Conservation (phyloP, 306 rosid genomes). For the Astragalus glycyphyllos region DNA sequence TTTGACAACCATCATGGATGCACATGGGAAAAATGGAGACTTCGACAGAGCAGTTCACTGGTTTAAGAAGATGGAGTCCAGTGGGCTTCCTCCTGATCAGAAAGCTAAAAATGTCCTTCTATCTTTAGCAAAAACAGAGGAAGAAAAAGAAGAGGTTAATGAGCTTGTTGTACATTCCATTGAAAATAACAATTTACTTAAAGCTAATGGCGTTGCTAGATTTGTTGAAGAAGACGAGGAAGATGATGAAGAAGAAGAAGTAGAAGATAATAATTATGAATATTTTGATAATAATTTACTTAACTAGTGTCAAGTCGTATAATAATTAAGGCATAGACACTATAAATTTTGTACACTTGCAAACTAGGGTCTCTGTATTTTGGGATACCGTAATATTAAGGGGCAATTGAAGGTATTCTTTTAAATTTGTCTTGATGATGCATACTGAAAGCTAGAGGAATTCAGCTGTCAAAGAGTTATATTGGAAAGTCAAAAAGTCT, state of each 20-base stretch:
- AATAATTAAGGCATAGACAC: conserved; percentile 12
- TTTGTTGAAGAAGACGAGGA: conserved; percentile 38
- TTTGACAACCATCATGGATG: conserved; percentile 89
- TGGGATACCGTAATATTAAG: conserved; percentile 8
- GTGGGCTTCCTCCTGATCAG: conserved; percentile 73
- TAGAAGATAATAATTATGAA: conserved; percentile 44
- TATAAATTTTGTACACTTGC: conserved; percentile 46
- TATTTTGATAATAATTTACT: conserved; percentile 48
- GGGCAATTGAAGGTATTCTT: background rate
- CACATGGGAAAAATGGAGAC: conserved; percentile 76
- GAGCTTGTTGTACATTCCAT: conserved; percentile 55
- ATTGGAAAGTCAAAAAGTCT: background rate
- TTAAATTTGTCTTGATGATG: background rate
- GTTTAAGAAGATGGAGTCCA: conserved; percentile 83
- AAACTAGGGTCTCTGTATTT: conserved; percentile 34
- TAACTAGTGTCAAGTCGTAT: conserved; percentile 41
- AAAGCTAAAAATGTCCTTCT: conserved; percentile 85
- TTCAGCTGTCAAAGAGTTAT: background rate
- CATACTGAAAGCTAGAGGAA: background rate
- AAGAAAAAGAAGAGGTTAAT: conserved; percentile 66
- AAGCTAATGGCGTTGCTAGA: conserved; percentile 37
- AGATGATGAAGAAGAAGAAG: conserved; percentile 36
- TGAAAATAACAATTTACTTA: conserved; percentile 42
- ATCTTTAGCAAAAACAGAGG: conserved; percentile 71
- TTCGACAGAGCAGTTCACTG: conserved; percentile 82